These are phyloP conservation scores for Solanum acaule DNA, from an alignment of 257 asterid genomes.

Conservation along the genomic window DNA sequence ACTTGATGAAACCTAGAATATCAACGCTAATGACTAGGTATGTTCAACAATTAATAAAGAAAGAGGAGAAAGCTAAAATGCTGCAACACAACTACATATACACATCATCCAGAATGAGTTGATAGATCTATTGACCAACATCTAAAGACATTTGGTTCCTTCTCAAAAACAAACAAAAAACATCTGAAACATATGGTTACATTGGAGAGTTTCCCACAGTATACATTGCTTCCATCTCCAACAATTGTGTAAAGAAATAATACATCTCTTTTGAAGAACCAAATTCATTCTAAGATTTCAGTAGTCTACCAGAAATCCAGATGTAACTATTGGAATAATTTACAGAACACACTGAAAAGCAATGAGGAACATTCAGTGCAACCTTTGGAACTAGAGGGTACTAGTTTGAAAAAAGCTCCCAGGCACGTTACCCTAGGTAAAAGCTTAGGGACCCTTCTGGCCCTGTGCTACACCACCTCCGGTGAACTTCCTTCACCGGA, in stretches of 20 bases:
- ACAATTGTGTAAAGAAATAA: neutral
- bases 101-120: neutral
- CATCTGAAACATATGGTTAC: neutral
- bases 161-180: neutral
- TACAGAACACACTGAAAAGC: neutral
- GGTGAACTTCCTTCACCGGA: too few species aligned
- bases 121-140: neutral
- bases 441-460: too few species aligned
- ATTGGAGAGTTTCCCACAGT: neutral
- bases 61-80: neutral
- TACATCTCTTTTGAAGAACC: neutral
- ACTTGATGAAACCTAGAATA: conserved; percentile 89
- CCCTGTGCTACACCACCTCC: too few species aligned
- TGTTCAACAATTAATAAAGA: neutral
- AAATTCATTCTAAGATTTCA: neutral
- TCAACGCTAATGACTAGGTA: neutral
- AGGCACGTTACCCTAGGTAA: too few species aligned
- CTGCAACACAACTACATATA: neutral
- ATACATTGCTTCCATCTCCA: neutral
- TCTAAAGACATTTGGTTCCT: neutral
- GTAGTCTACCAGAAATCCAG: neutral
- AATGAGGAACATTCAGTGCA: neutral
- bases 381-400: too few species aligned
- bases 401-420: too few species aligned
- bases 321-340: neutral